Evolutionary conservation across 2,329 filamentous ascomycete species (phyloP).

Genomic region (Exophiala spinifera): DNA sequence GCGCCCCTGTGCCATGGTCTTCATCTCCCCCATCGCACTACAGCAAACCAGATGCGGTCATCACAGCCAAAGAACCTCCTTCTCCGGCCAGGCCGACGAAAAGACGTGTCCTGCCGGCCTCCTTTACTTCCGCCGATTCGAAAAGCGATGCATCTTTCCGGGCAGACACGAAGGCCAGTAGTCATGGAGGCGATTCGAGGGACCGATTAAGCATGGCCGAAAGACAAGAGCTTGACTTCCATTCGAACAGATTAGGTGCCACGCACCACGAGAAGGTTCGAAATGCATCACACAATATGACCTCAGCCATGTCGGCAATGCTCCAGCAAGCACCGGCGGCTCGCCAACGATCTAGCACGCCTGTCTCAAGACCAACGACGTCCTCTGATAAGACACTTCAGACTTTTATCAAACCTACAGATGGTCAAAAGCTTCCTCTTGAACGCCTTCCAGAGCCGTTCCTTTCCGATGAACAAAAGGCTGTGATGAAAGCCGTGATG

Average conservation of each 20-base stretch:
- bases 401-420: slow-evolving; percentile 1
- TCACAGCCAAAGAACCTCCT: slow-evolving; percentile 1
- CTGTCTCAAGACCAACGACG: slow-evolving; percentile 9
- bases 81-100: slow-evolving; percentile 47
- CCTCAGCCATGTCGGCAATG: slow-evolving; percentile 20
- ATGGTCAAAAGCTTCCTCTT: slow-evolving; percentile 22
- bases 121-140: slow-evolving; percentile 45
- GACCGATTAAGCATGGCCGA: background rate
- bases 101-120: slow-evolving; percentile 60
- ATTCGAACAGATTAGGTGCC: slow-evolving; percentile 8
- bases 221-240: background rate
- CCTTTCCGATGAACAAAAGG: slow-evolving; percentile 80
- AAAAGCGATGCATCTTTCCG: background rate
- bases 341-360: slow-evolving; percentile 10
- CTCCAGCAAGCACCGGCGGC: slow-evolving; percentile 13
- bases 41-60: slow-evolving; percentile 11
- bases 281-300: slow-evolving; percentile 5
- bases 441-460: slow-evolving; percentile 34
- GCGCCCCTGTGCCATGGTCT: slow-evolving; percentile 68
- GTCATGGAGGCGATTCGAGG: slow-evolving; percentile 2
- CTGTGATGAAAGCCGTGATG: slow-evolving; percentile 78
- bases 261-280: slow-evolving; percentile 2
- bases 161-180: slow-evolving; percentile 9
- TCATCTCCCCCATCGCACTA: slow-evolving; percentile 50
- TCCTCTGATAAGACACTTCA: slow-evolving; percentile 7